Percentiles rank a stretch among this genome's conserved stretches.
Conservation (phyloP, 2,329 filamentous ascomycete species). For the Samsoniella hepiali region DNA sequence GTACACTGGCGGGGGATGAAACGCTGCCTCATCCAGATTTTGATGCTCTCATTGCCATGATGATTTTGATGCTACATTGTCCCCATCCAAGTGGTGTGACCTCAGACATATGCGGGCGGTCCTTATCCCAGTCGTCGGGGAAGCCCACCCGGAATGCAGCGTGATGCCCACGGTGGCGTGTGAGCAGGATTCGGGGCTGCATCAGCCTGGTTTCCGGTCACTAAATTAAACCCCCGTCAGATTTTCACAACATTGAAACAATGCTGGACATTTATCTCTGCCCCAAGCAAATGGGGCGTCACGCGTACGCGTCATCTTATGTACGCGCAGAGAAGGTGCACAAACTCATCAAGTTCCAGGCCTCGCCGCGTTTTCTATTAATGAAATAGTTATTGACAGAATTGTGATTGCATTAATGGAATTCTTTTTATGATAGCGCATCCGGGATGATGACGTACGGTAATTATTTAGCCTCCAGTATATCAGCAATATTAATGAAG, state of each 20-base stretch:
- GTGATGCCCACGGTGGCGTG: background rate
- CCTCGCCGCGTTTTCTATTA: no score
- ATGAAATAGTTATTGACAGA: no score
- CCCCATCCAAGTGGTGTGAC: slow-evolving; percentile 2
- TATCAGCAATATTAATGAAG: no score
- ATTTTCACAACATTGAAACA: background rate
- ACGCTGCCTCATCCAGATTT: background rate
- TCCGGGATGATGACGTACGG: no score
- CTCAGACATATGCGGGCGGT: background rate
- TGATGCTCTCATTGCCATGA: background rate
- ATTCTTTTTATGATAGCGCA: no score
- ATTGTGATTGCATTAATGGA: no score
- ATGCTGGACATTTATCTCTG: background rate
- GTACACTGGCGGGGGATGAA: background rate
- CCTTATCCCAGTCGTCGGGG: background rate
- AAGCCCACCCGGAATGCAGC: slow-evolving; percentile 4
- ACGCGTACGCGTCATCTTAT: background rate
- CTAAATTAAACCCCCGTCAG: background rate
- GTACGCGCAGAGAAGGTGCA: background rate
- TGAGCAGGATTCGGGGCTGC: background rate
- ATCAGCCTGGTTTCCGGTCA: background rate
- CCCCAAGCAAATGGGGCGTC: no score
- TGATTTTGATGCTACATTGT: background rate
- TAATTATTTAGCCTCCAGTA: no score
- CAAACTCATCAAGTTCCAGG: no score